phyloP scores from a whole-genome alignment of 2,329 filamentous ascomycete genomes.

The Incumbomyces delicatus region DNA sequence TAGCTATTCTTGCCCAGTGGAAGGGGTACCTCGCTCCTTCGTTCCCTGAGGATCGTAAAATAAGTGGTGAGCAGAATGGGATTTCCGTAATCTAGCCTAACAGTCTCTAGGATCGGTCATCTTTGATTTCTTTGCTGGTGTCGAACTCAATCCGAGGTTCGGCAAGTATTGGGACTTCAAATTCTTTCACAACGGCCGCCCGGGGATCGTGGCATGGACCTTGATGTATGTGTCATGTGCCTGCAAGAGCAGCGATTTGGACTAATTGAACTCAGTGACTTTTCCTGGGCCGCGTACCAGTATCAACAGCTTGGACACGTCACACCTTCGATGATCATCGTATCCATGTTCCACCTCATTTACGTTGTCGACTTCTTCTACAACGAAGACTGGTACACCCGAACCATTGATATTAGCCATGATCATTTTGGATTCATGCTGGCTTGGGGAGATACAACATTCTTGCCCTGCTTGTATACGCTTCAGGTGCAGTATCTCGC shows the following conservation, averaged over 20 bases:
- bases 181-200: constrained; percentile 39
- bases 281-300: constrained; percentile 33
- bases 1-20: constrained; percentile 5
- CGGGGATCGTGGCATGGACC: constrained; percentile 20
- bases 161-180: constrained; percentile 38
- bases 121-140: constrained; percentile 40
- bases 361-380: constrained; percentile 43
- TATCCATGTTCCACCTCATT: constrained; percentile 35
- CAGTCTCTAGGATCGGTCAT: constrained; percentile 24
- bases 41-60: constrained; percentile 6
- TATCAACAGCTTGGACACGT: constrained; percentile 34
- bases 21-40: constrained; percentile 7
- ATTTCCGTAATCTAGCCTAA: not conserved
- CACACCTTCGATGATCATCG: constrained; percentile 34
- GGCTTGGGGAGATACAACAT: constrained; percentile 38
- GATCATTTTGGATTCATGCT: constrained; percentile 37
- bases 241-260: constrained; percentile 3
- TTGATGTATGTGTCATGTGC: constrained; percentile 2
- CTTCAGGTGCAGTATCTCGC: constrained; percentile 41
- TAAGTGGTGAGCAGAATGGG: constrained; percentile 4
- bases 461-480: constrained; percentile 39
- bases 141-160: constrained; percentile 38
- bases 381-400: constrained; percentile 37
- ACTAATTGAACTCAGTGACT: constrained; percentile 21
- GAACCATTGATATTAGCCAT: constrained; percentile 35